Percentiles rank a stretch among this genome's conserved stretches.
Conservation (phyloP, 1,284 basidiomycete species). For the Dichomitus squalens region DNA sequence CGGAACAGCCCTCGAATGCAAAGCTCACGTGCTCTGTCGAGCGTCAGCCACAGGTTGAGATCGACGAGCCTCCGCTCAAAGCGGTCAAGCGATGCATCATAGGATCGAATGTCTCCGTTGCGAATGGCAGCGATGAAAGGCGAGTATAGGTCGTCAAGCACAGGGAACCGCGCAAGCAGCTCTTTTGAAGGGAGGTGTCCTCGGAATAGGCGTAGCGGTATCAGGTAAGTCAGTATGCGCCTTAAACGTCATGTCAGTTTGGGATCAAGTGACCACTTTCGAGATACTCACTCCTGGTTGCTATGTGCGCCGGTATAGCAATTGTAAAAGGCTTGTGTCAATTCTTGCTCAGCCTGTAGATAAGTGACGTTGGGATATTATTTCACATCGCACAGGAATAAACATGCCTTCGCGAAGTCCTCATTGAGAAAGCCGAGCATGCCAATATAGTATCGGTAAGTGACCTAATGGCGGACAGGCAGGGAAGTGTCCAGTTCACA, state of each 20-base stretch:
- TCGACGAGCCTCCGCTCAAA: slow-evolving; percentile 75
- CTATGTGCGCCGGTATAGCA: slow-evolving; percentile 69
- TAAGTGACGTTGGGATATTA: neutral
- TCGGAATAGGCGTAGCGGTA: slow-evolving; percentile 85
- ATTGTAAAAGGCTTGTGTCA: slow-evolving; percentile 80
- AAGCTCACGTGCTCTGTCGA: slow-evolving; percentile 88
- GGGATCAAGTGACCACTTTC: neutral
- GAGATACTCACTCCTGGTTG: slow-evolving; percentile 76
- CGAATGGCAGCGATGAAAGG: slow-evolving; percentile 84
- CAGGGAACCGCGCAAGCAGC: slow-evolving; percentile 72
- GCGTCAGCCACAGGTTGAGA: slow-evolving; percentile 81
- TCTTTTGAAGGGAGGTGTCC: slow-evolving; percentile 79
- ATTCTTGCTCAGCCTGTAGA: slow-evolving; percentile 75
- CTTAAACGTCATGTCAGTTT: slow-evolving; percentile 39
- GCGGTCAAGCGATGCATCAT: slow-evolving; percentile 75
- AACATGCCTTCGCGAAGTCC: slow-evolving; percentile 76
- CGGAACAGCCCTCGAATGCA: slow-evolving; percentile 87
- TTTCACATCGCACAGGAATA: neutral
- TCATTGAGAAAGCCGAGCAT: slow-evolving; percentile 94
- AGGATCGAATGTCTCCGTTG: slow-evolving; percentile 77
- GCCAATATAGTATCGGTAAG: slow-evolving; percentile 91
- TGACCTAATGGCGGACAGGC: slow-evolving; percentile 55
- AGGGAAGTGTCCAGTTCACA: neutral
- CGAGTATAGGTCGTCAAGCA: slow-evolving; percentile 72
- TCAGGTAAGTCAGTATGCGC: slow-evolving; percentile 87